Conservation (phyloP, 805 yeast genomes). For the Scheffersomyces coipomensis region DNA sequence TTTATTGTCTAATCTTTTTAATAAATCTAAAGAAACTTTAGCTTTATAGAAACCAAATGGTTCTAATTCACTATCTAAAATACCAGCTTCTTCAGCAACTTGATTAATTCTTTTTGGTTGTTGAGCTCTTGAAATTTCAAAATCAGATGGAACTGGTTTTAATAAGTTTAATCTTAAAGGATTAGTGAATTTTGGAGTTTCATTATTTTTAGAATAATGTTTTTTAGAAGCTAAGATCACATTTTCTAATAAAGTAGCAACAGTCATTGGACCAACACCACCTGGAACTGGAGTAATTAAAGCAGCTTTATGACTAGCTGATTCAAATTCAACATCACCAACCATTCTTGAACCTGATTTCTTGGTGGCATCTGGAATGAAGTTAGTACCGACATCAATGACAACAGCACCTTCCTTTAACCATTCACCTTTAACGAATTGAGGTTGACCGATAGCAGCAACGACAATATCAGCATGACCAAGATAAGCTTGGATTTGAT, state of each 20-base stretch:
- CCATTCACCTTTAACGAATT: conserved; percentile 74
- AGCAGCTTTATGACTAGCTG: conserved; percentile 54
- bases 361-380: conserved; percentile 60
- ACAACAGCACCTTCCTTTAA: conserved; percentile 65
- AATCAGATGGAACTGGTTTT: conserved; percentile 78
- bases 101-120: conserved; percentile 67
- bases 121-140: conserved; percentile 74
- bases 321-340: conserved; percentile 73
- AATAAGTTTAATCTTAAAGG: conserved; percentile 58
- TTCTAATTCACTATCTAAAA: conserved; percentile 66
- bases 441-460: conserved; percentile 73
- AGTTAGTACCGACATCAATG: conserved; percentile 83
- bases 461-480: conserved; percentile 71
- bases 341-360: conserved; percentile 71
- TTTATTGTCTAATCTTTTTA: conserved; percentile 58
- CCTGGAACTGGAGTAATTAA: conserved; percentile 87
- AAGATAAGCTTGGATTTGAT: conserved; percentile 46
- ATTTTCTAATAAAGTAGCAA: conserved; percentile 75
- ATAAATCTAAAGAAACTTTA: conserved; percentile 63
- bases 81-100: conserved; percentile 69
- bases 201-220: conserved; percentile 37
- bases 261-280: conserved; percentile 93
- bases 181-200: conserved; percentile 43
- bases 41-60: conserved; percentile 77
- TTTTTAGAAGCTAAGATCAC: conserved; percentile 68